Conservation (phyloP, 1,284 basidiomycete species). For the Trametes polyzona region DNA sequence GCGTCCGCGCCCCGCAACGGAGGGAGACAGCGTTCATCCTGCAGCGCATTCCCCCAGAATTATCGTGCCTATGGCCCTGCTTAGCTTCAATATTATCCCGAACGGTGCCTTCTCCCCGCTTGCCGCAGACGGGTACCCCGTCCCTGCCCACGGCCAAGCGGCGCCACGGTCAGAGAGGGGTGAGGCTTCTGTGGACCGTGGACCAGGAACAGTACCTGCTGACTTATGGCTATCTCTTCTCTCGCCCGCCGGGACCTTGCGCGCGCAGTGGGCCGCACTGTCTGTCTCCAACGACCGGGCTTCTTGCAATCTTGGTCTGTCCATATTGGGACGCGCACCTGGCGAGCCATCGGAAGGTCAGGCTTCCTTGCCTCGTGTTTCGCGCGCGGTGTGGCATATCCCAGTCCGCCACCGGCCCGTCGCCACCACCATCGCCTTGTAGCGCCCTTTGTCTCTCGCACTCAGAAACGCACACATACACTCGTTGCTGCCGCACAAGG, state of each 20-base stretch:
- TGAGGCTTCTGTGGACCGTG: background rate
- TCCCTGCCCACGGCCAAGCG: conserved; percentile 14
- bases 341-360: background rate
- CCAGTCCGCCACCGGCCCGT: background rate
- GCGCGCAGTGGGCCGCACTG: conserved; percentile 5
- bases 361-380: conserved; percentile 5
- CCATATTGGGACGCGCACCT: background rate
- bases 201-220: no score
- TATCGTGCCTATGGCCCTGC: background rate
- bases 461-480: background rate
- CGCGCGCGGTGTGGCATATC: background rate
- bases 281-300: background rate
- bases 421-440: background rate
- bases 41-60: background rate
- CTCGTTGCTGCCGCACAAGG: background rate
- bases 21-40: background rate
- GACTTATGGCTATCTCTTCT: background rate
- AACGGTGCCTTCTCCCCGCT: background rate
- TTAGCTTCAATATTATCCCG: background rate
- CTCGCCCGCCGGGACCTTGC: background rate
- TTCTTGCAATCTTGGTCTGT: background rate
- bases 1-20: conserved; percentile 1
- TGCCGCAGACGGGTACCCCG: background rate
- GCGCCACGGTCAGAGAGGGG: conserved; percentile 6
- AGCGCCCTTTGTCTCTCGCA: background rate